Evolutionary conservation across 371 early-diverging fungal genomes (phyloP).

Genomic region (Cokeromyces recurvatus): DNA sequence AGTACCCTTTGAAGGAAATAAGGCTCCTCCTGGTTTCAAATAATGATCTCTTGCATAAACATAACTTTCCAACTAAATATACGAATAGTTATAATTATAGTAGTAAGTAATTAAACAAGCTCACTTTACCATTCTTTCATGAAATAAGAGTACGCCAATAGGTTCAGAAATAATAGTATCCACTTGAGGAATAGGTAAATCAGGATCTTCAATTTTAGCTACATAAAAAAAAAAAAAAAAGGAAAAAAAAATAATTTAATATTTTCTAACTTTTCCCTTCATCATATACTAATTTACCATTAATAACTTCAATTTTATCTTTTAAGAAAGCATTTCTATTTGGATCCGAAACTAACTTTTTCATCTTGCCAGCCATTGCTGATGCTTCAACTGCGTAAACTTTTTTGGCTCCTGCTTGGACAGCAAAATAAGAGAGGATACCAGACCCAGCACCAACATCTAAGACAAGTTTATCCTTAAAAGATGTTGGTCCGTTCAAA

Average conservation of each 20-base stretch:
- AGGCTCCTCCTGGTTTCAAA: conserved; percentile 88
- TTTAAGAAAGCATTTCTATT: conserved; percentile 79
- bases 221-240: conserved; percentile 1
- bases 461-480: conserved; percentile 80
- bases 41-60: conserved; percentile 86
- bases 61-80: conserved; percentile 68
- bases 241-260: too few species aligned
- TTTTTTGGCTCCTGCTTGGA: conserved; percentile 84
- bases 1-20: conserved; percentile 86
- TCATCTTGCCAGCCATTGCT: conserved; percentile 90
- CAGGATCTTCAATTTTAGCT: conserved; percentile 85
- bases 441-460: conserved; percentile 97
- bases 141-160: conserved; percentile 93
- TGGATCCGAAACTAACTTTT: conserved; percentile 68
- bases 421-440: conserved; percentile 93
- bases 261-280: background rate
- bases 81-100: background rate
- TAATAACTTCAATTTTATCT: conserved; percentile 78
- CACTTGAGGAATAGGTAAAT: conserved; percentile 69
- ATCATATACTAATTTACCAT: conserved; percentile 46
- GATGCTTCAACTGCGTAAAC: conserved; percentile 97
- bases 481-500: conserved; percentile 67
- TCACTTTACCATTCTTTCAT: conserved; percentile 79
- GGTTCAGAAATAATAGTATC: conserved; percentile 96
- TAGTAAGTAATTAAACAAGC: background rate